These are phyloP conservation scores for Ustilago crameri DNA, from an alignment of 1,284 basidiomycete species.

Conservation along the genomic window DNA sequence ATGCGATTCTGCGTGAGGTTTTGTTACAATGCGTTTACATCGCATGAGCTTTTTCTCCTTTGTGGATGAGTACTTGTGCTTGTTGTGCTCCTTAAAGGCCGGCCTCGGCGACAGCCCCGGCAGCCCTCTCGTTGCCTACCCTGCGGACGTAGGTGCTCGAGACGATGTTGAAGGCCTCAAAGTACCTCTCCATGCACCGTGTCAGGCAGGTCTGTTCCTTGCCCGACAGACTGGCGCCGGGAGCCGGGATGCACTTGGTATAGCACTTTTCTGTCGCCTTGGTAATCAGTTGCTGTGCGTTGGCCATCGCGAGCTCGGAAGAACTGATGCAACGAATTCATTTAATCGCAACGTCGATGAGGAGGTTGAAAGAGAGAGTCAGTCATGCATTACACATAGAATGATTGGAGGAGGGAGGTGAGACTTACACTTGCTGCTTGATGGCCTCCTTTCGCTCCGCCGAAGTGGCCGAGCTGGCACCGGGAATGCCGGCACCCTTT, in stretches of 20 bases:
- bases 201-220: conserved; percentile 65
- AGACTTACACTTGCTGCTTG: conserved; percentile 62
- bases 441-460: conserved; percentile 64
- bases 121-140: conserved; percentile 54
- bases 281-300: conserved; percentile 65
- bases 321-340: conserved; percentile 7
- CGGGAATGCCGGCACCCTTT: conserved; percentile 12
- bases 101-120: conserved; percentile 44
- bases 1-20: not conserved
- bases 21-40: not conserved
- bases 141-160: conserved; percentile 58
- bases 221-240: conserved; percentile 53
- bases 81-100: conserved; percentile 18
- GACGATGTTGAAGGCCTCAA: conserved; percentile 66
- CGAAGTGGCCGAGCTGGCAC: conserved; percentile 29
- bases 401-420: not conserved
- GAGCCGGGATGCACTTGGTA: conserved; percentile 61
- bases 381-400: not conserved
- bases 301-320: conserved; percentile 60
- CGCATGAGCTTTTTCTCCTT: not conserved
- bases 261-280: conserved; percentile 67
- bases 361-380: not conserved
- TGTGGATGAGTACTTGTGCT: not conserved
- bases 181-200: conserved; percentile 66
- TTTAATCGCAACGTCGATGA: not conserved